Evolutionary conservation across 2,329 filamentous ascomycete species (phyloP), one percentile per base, ranked within the genome.

Genomic region (Neocatenulostroma microsporum): DNA sequence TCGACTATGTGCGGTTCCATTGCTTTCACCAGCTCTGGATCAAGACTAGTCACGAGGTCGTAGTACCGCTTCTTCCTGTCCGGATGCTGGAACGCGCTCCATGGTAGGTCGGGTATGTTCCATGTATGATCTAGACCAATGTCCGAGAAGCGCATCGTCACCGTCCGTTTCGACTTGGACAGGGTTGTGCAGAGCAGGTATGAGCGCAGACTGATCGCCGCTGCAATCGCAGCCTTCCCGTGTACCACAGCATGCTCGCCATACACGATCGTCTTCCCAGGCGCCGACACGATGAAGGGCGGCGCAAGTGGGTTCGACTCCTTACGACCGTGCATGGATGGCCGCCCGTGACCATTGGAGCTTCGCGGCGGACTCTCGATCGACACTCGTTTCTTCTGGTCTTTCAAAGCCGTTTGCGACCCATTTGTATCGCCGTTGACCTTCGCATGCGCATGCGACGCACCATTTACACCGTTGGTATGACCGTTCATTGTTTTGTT

Each of bases 241-340:
- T 98, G 79, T 14, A 98, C 91, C n/a, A 96, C 91, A 2, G 91
- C 84, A 67, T 98, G 91, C 62, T 98, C 91, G 49, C 91, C 91
- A 65, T 89, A 96, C 36, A 96, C 85, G 60, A 98, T 98, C 57
- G 95, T 91, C 62, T 98, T 98, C 46, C 89, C 93, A 0, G 91
- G 91, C 2, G 93, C 89, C 12, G 91, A 96, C 39, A 96, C 88
- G 84, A 98, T 94, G 60, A 98, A 98, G 43, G 88, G 70, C 28
- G 89, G 88, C 64, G 91, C 73, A 67, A 81, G 74, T 1, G 78
- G 76, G 32, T 73, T 73, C 15, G 65, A 69, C 24, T 47, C 29
- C 15, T 38, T 37, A 19, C 39, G 34, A n/a, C 29, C 21, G 25
- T 36, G 37, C 6, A 15, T 7, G 4, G 36, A 25, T 3, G 20